These are phyloP conservation scores for Aschersonia sp. DNA, from an alignment of 2,329 filamentous ascomycete species.

Conservation along the genomic window DNA sequence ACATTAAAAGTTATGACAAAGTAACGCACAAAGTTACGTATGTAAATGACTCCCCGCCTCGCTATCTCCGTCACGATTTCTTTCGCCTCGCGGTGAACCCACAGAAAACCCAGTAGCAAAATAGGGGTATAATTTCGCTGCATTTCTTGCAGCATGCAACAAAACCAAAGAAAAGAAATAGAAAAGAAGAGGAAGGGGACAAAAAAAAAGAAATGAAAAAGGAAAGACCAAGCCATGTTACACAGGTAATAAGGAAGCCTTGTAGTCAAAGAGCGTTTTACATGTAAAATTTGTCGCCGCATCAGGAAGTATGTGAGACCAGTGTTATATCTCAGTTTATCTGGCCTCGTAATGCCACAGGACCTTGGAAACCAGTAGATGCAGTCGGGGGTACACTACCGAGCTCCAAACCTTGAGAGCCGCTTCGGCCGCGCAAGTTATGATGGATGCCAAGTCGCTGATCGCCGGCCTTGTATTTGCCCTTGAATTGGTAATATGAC, in stretches of 20 bases:
- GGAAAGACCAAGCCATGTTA: no score
- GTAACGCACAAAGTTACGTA: not conserved
- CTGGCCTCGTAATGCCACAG: slow-evolving; percentile 27
- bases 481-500: slow-evolving; percentile 81
- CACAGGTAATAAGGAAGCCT: no score
- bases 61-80: not conserved
- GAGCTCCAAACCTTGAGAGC: slow-evolving; percentile 55
- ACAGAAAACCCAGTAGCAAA: not conserved
- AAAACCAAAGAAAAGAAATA: not conserved
- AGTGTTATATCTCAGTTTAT: no score
- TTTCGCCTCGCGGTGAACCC: not conserved
- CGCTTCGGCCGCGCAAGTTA: slow-evolving; percentile 27
- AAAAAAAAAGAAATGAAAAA: no score
- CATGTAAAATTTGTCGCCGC: no score
- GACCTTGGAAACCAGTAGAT: slow-evolving; percentile 37
- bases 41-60: not conserved
- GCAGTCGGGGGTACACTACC: slow-evolving; percentile 38
- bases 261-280: no score
- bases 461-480: slow-evolving; percentile 61
- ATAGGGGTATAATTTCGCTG: not conserved
- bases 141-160: not conserved
- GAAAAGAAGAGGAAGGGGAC: not conserved
- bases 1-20: not conserved
- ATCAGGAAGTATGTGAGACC: no score
- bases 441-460: slow-evolving; percentile 55